These are phyloP conservation scores for Umbelopsis sp. DNA, from an alignment of 192 early-diverging fungal genomes.

Conservation along the genomic window DNA sequence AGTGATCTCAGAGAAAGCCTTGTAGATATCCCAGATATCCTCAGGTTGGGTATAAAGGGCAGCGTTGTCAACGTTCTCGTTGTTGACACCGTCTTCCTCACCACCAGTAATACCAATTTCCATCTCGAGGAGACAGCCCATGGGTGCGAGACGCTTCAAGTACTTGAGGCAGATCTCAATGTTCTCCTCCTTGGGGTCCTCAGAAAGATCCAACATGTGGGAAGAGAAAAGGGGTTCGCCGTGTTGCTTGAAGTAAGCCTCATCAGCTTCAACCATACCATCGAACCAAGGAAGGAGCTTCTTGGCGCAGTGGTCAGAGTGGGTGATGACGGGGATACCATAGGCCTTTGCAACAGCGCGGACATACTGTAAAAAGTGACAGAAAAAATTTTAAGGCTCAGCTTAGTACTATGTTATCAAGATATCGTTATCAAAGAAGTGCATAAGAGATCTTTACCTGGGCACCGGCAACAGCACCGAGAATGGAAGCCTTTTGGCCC, in stretches of 20 bases:
- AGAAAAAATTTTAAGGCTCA: slow-evolving; percentile 27
- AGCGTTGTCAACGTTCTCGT: slow-evolving; percentile 84
- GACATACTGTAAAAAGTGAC: slow-evolving; percentile 28
- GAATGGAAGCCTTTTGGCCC: slow-evolving; percentile 85
- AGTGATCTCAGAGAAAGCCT: slow-evolving; percentile 79
- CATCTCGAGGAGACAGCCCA: slow-evolving; percentile 90
- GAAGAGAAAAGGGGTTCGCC: slow-evolving; percentile 96
- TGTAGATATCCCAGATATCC: slow-evolving; percentile 92
- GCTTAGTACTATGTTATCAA: slow-evolving; percentile 2
- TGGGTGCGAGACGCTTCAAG: slow-evolving; percentile 83
- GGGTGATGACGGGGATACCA: slow-evolving; percentile 66
- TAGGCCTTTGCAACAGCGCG: slow-evolving; percentile 35
- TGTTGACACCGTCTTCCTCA: slow-evolving; percentile 97
- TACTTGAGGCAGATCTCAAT: slow-evolving; percentile 85
- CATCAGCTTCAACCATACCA: slow-evolving; percentile 94
- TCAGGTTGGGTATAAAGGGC: slow-evolving; percentile 90
- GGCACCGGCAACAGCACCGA: slow-evolving; percentile 90
- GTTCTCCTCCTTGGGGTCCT: slow-evolving; percentile 91
- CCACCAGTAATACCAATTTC: slow-evolving; percentile 97
- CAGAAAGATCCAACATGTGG: slow-evolving; percentile 96
- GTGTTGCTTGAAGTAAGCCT: slow-evolving; percentile 92
- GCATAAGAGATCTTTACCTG: slow-evolving; percentile 63
- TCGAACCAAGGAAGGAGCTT: slow-evolving; percentile 98
- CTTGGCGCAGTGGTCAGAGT: slow-evolving; percentile 97
- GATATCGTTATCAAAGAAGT: slow-evolving; percentile 18